phyloP scores from a whole-genome alignment of 306 rosid genomes.

The Medicago truncatula region MtrunA17r5.0-ANR NC_053047.1:39742501-39743000 shows the following conservation, averaged over 20 bases:
- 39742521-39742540: too few species aligned
- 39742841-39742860: constrained; percentile 29
- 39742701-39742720: constrained; percentile 42
- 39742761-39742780: constrained; percentile 29
- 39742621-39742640: too few species aligned
- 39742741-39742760: constrained; percentile 43
- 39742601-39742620: too few species aligned
- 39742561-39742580: too few species aligned
- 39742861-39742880: background rate
- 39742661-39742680: constrained; percentile 45
- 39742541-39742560: too few species aligned
- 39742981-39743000: constrained; percentile 20
- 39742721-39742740: constrained; percentile 42
- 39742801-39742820: constrained; percentile 24
- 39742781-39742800: constrained; percentile 39
- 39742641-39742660: background rate
- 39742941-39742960: constrained; percentile 40
- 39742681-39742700: constrained; percentile 18
- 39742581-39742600: too few species aligned
- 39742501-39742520: background rate
- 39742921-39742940: constrained; percentile 45
- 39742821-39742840: constrained; percentile 37
- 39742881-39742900: constrained; percentile 35
- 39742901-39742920: background rate
- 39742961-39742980: constrained; percentile 24